Conservation (phyloP, 2,329 filamentous ascomycete genomes). For the Microsporum audouinii region DNA sequence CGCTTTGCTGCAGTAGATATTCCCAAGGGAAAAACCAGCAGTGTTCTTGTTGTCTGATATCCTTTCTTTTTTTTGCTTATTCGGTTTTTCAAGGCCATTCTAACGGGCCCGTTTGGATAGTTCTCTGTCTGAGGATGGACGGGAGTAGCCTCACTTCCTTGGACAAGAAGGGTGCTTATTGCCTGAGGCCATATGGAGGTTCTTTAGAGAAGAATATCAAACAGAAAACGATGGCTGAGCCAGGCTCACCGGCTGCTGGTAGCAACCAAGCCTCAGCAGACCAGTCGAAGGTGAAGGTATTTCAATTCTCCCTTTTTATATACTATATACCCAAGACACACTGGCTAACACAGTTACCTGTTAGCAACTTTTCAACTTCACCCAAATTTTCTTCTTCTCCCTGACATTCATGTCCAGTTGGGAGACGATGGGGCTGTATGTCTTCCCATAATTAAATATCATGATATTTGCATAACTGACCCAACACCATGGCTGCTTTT, state of each 20-base stretch:
- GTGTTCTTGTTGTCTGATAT: neutral
- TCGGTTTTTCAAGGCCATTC: neutral
- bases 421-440: conserved; percentile 19
- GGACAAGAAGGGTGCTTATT: neutral
- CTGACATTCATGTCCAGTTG: conserved; percentile 21
- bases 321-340: neutral
- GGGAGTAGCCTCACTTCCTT: neutral
- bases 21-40: neutral
- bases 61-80: neutral
- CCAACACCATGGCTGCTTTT: neutral
- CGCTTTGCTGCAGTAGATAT: neutral
- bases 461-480: conserved; percentile 2
- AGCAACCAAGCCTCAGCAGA: neutral
- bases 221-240: neutral
- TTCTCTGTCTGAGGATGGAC: neutral
- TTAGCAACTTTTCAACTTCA: conserved; percentile 21
- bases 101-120: neutral
- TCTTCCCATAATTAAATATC: neutral
- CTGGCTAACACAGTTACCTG: neutral
- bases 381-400: conserved; percentile 21
- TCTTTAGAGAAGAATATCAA: neutral
- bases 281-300: conserved; percentile 13
- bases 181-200: neutral
- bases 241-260: neutral
- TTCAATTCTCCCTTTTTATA: neutral